phyloP scores from a whole-genome alignment of 2,329 filamentous ascomycete genomes.

The Trichoderma simmonsii region DNA sequence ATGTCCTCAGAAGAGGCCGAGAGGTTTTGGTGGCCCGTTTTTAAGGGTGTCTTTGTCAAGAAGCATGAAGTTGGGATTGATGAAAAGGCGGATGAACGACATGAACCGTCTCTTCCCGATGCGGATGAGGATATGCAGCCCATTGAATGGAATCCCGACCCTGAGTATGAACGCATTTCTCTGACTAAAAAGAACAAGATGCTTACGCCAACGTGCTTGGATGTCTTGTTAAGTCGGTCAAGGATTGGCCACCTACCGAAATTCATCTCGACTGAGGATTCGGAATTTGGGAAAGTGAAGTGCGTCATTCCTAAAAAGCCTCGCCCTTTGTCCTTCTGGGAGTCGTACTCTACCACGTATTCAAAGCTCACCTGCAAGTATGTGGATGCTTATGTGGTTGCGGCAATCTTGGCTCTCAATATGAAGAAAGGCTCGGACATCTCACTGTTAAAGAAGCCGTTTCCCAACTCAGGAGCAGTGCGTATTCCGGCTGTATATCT shows the following conservation, averaged over 20 bases:
- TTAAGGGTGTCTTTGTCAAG: neutral
- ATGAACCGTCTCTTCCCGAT: neutral
- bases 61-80: neutral
- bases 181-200: neutral
- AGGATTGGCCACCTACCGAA: fast-evolving
- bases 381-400: constrained; percentile 5
- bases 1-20: constrained; percentile 12
- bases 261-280: neutral
- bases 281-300: neutral
- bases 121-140: neutral
- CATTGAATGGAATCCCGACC: constrained; percentile 12
- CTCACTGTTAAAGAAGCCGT: neutral
- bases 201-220: neutral
- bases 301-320: neutral
- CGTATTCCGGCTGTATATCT: constrained; percentile 13
- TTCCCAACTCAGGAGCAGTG: neutral
- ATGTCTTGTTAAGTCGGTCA: neutral
- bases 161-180: neutral
- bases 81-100: neutral
- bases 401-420: neutral
- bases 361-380: neutral
- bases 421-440: neutral
- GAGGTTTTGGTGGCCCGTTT: constrained; percentile 5
- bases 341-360: neutral
- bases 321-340: neutral